Evolutionary conservation across 2,329 filamentous ascomycete species (phyloP).

Genomic region (Penicillium decumbens): DNA sequence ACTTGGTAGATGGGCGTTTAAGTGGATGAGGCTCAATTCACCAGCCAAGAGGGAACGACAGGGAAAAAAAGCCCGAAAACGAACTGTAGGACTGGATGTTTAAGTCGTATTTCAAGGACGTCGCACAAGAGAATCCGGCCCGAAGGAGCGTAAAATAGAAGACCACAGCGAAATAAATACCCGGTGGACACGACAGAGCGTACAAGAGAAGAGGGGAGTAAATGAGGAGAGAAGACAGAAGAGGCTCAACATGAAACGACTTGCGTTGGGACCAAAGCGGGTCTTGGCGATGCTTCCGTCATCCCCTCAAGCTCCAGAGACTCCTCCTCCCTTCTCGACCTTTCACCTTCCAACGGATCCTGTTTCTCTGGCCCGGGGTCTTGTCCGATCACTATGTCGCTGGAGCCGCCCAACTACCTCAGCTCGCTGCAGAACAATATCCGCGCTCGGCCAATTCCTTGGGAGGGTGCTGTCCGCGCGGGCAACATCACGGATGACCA

Average conservation of each 20-base stretch:
- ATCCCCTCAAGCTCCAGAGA: constrained; percentile 19
- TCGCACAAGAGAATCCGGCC: constrained; percentile 3
- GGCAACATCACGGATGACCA: constrained; percentile 92
- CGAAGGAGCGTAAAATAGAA: constrained; percentile 1
- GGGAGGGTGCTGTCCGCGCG: constrained; percentile 92
- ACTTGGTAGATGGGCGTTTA: background rate
- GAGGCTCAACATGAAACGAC: constrained; percentile 13
- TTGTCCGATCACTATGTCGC: constrained; percentile 60
- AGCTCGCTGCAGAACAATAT: constrained; percentile 94
- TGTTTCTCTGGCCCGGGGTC: constrained; percentile 7
- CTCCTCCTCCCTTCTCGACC: constrained; percentile 1
- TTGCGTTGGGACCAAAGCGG: constrained; percentile 14
- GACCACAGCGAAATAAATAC: background rate
- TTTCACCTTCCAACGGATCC: background rate
- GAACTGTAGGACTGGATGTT: constrained; percentile 3
- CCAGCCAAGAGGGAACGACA: background rate
- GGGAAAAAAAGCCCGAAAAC: background rate
- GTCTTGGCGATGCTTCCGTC: constrained; percentile 28
- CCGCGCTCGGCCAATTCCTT: constrained; percentile 88
- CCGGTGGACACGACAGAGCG: background rate
- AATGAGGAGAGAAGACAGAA: background rate
- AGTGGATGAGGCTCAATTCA: background rate
- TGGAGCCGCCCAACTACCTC: constrained; percentile 85
- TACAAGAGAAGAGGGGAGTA: constrained; percentile 1
- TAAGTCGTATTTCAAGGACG: constrained; percentile 9